A percentile compares a stretch with the other conserved stretches of the same genome.
Evolutionary conservation across 202 grass and related monocot species (phyloP).

Genomic region (Carex sylvatica): DNA sequence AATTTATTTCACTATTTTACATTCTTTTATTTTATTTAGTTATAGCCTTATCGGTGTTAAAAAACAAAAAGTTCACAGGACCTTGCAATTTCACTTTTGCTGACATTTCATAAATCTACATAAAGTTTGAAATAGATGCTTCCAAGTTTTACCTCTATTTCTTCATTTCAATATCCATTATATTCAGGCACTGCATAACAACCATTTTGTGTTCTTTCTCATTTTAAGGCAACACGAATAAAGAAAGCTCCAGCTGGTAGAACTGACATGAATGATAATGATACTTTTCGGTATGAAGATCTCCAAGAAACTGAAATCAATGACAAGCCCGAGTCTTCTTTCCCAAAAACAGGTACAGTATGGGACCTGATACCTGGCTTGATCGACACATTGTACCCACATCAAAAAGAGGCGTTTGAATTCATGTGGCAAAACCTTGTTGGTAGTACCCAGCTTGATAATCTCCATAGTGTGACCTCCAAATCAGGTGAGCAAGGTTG

Average conservation of each 20-base stretch:
- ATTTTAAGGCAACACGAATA: not conserved
- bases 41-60: not conserved
- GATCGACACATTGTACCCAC: slow-evolving; percentile 46
- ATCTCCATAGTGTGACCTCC: slow-evolving; percentile 25
- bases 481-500: slow-evolving; percentile 36
- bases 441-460: slow-evolving; percentile 42
- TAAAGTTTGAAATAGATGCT: not conserved
- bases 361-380: slow-evolving; percentile 75
- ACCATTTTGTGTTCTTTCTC: not conserved
- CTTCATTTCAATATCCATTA: not conserved
- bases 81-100: too few relatives aligned
- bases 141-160: not conserved
- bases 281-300: not conserved
- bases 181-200: not conserved
- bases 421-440: slow-evolving; percentile 75
- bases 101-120: not conserved
- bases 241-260: not conserved
- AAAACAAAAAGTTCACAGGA: not conserved
- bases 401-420: slow-evolving; percentile 74
- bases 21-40: not conserved
- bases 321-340: slow-evolving; percentile 7
- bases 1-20: not conserved
- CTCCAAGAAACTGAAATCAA: slow-evolving; percentile 26
- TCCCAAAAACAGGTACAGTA: slow-evolving; percentile 39
- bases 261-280: not conserved